Percentiles rank a stretch among this genome's conserved stretches.
phyloP scores from a whole-genome alignment of 352 stramenopile species.

The Phytophthora brassicae region DNA sequence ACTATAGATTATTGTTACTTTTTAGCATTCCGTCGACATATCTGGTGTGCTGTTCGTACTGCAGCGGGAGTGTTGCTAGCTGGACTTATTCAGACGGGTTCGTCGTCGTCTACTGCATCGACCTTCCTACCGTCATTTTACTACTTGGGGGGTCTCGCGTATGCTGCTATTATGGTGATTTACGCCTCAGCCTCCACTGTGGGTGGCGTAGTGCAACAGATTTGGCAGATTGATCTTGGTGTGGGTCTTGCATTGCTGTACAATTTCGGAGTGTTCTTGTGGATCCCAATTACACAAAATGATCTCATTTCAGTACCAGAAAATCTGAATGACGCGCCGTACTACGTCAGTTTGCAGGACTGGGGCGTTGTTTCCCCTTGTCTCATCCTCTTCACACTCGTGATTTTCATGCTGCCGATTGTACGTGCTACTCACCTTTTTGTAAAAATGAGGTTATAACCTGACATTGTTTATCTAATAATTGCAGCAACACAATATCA shows the following conservation, averaged over 20 bases:
- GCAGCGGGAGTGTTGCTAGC: conserved; percentile 64
- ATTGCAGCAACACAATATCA: conserved; percentile 57
- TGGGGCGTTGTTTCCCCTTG: conserved; percentile 56
- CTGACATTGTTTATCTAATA: no score
- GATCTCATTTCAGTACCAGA: conserved; percentile 41
- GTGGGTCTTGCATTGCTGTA: conserved; percentile 65
- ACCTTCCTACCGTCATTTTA: conserved; percentile 61
- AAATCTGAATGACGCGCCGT: conserved; percentile 47
- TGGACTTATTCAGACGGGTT: conserved; percentile 53
- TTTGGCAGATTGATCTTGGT: conserved; percentile 73
- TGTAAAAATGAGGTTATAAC: not conserved
- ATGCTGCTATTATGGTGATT: conserved; percentile 66
- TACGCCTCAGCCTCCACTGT: conserved; percentile 61
- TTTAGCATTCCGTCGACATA: conserved; percentile 41
- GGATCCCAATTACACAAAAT: conserved; percentile 48
- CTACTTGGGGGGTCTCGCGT: conserved; percentile 63
- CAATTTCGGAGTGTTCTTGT: conserved; percentile 64
- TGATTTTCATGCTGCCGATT: conserved; percentile 58
- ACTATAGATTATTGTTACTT: not conserved
- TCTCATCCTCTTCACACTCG: conserved; percentile 64
- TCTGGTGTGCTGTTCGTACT: conserved; percentile 44
- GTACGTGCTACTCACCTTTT: conserved; percentile 25
- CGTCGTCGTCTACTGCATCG: conserved; percentile 34
- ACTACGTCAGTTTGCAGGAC: conserved; percentile 61
- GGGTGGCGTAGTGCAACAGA: conserved; percentile 55